Base-by-base conservation (phyloP, 139 green algal species). In the Astrephomene gubernaculifera region DNA sequence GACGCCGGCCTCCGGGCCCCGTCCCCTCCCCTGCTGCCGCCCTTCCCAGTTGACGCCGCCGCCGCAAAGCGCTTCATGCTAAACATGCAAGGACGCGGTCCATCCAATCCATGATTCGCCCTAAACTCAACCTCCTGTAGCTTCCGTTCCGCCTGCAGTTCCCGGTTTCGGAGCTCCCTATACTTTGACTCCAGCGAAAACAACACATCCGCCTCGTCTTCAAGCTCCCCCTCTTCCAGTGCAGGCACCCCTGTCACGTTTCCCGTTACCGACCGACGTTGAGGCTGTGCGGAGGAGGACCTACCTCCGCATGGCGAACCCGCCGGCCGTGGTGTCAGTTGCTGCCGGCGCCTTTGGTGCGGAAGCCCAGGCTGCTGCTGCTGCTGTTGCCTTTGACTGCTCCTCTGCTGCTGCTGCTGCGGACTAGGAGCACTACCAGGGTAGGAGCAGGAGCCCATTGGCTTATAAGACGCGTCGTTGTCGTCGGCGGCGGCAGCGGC, bases 81-180 rank as follows among this genome's bases (percentile, higher is more conserved):
- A 33, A 44, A 83, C 76, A 83, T 83, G 44, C 76, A 83, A 0
- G 76, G 76, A n/a, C 76, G 61, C 21, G 76, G 76, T n/a, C 76
- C 76, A 38, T 83, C 76, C 36, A 83, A 61, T 4, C 76, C 76
- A 21, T 83, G 43, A 21, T 63, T 64, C 14, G 76, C 76, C 31
- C 76, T 41, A 5, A 25, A 52, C 76, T 74, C 76, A n/a, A 83
- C 76, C 14, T 83, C 61, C n/a, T n/a, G 21, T 43, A 71, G 43
- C 76, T 83, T 61, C 39, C n/a, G 4, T 41, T 83, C 76, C 43
- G 76, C 76, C 76, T 19, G 41, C 27, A 83, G 6, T 61, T 83
- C 76, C 43, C 41, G 41, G 41, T 45, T 19, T 41, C 76, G 27
- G 14, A 83, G 61, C 41, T 73, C 25, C 60, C 52, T 4, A 44